Evolutionary conservation across 2,329 filamentous ascomycete genomes (phyloP).

Genomic region (Thelonectria rubi): DNA sequence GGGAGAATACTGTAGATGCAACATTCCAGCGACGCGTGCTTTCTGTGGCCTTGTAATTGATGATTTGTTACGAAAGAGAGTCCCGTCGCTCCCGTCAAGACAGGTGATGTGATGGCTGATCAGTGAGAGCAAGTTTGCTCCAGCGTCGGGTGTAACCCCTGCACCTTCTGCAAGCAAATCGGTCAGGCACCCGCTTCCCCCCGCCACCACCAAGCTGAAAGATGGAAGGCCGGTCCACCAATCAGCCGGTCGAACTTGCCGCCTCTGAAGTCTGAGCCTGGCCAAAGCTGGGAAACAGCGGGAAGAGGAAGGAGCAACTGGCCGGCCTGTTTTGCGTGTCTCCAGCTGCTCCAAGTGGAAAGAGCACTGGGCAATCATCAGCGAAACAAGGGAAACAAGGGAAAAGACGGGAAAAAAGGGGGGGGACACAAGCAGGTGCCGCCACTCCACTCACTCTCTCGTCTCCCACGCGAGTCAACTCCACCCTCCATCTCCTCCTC

Average conservation of each 20-base stretch:
- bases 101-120: neutral
- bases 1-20: too few species aligned
- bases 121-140: neutral
- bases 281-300: too few species aligned
- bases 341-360: slow-evolving; percentile 12
- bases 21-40: neutral
- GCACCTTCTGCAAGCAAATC: neutral
- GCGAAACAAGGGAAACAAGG: neutral
- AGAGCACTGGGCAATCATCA: neutral
- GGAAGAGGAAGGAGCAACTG: too few species aligned
- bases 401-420: neutral
- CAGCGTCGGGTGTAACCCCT: neutral
- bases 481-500: neutral
- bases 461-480: slow-evolving; percentile 2
- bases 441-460: neutral
- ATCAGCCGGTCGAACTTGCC: slow-evolving; percentile 10
- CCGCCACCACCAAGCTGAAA: slow-evolving; percentile 3
- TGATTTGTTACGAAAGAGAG: too few species aligned
- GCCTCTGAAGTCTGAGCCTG: slow-evolving; percentile 1
- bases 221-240: slow-evolving; percentile 4
- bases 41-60: neutral
- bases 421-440: neutral
- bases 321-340: neutral
- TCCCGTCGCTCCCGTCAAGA: too few species aligned
- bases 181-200: slow-evolving; percentile 12